Conservation (phyloP, 257 asterid genomes). For the Vinca minor region DNA sequence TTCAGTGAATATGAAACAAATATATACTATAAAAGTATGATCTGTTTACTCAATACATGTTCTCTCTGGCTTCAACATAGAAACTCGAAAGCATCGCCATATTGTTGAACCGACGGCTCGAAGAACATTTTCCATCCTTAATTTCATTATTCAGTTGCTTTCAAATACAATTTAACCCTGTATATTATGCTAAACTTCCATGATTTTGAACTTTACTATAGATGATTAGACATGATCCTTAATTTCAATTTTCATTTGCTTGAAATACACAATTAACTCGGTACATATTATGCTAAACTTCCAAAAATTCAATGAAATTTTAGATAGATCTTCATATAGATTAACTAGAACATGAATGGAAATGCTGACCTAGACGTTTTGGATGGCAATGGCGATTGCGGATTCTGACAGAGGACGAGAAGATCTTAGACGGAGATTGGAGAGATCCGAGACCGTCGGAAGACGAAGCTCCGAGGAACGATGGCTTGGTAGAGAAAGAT, state of each 20-base stretch:
- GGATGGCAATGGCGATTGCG: conserved; percentile 46
- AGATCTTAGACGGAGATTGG: conserved; percentile 34
- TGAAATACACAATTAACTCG: neutral
- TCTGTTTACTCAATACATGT: no score
- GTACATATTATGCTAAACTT: neutral
- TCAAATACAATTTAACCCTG: neutral
- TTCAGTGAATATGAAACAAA: neutral
- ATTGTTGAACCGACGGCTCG: neutral
- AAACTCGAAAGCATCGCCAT: neutral
- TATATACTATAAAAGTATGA: neutral
- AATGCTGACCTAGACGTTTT: conserved; percentile 53
- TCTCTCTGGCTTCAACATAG: no score
- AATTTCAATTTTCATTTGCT: neutral
- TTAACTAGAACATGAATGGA: neutral
- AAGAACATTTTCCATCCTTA: neutral
- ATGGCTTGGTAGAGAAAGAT: conserved; percentile 47
- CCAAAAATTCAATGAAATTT: neutral
- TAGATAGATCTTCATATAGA: neutral
- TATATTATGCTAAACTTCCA: no score
- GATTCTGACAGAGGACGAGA: conserved; percentile 34
- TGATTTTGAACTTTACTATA: no score
- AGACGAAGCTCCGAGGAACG: conserved; percentile 53
- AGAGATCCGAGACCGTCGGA: conserved; percentile 52
- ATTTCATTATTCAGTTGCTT: no score
- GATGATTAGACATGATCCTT: no score